A percentile compares a stretch with the other conserved stretches of the same genome.
Conservation (phyloP, 768 basidiomycete species). For the Leccinum arenicola region DNA sequence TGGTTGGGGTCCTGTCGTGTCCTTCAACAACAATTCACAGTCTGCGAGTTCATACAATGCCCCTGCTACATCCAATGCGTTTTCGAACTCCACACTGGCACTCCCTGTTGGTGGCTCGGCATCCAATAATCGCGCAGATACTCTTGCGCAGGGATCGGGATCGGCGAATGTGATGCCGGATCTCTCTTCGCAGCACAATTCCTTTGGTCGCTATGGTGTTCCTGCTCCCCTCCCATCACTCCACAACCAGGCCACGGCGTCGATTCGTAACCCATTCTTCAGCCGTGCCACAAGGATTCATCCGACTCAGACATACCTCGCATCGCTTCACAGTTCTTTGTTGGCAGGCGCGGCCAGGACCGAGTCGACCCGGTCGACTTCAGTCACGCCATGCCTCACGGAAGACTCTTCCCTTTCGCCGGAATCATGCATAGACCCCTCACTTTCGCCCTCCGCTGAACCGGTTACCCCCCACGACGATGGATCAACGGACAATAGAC, state of each 20-base stretch:
- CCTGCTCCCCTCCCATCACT: not conserved
- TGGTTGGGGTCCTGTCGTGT: too few species aligned
- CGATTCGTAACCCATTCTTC: not conserved
- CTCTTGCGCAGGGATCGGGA: not conserved
- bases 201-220: not conserved
- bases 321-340: not conserved
- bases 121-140: not conserved
- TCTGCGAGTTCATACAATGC: too few species aligned
- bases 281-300: not conserved
- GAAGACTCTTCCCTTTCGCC: not conserved
- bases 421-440: not conserved
- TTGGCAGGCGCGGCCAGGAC: not conserved
- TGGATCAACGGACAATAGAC: not conserved
- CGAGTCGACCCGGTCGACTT: not conserved
- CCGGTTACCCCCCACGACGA: not conserved
- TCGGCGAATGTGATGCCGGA: not conserved
- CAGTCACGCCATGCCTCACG: not conserved
- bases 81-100: not conserved
- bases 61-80: too few species aligned
- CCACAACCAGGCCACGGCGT: not conserved
- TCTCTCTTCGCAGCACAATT: not conserved
- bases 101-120: not conserved
- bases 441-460: not conserved
- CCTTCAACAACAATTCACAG: too few species aligned
- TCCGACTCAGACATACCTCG: too few species aligned